Percentiles rank a stretch among this genome's conserved stretches.
Evolutionary conservation across 2,329 filamentous ascomycete species (phyloP).

Genomic region (Macroventuria anomochaeta): DNA sequence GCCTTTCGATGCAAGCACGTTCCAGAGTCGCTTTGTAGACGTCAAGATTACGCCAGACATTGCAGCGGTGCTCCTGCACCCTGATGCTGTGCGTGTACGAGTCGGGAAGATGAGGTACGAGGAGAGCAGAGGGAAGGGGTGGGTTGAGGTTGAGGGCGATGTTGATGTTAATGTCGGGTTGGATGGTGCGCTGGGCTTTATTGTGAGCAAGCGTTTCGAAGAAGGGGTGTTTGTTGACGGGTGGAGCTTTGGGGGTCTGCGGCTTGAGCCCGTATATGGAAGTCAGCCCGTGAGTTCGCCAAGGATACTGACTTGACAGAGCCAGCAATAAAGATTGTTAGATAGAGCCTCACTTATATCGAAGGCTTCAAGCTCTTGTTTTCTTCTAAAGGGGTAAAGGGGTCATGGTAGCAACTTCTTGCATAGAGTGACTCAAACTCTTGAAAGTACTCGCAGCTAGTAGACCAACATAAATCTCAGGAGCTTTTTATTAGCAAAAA

Average conservation of each 20-base stretch:
- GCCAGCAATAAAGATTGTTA: too few species aligned
- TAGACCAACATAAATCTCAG: too few species aligned
- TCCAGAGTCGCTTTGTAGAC: constrained; percentile 44
- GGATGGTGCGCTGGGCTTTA: constrained; percentile 47
- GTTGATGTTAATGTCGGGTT: constrained; percentile 46
- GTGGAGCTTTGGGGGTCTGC: constrained; percentile 50
- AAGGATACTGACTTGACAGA: not conserved
- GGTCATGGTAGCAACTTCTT: too few species aligned
- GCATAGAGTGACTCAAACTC: too few species aligned
- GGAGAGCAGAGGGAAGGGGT: constrained; percentile 41
- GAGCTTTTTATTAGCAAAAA: too few species aligned
- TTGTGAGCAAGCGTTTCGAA: constrained; percentile 45
- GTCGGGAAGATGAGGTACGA: constrained; percentile 40
- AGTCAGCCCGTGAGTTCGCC: not conserved
- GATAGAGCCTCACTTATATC: too few species aligned
- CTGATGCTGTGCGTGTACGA: constrained; percentile 47
- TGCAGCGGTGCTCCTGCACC: constrained; percentile 46
- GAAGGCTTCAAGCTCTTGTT: too few species aligned
- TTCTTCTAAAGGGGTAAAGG: too few species aligned
- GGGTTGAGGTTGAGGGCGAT: constrained; percentile 49
- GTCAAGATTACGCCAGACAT: constrained; percentile 49
- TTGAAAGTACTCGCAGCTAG: too few species aligned
- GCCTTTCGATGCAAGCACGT: constrained; percentile 43
- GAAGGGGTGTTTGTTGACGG: constrained; percentile 43
- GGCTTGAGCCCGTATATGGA: constrained; percentile 46